Percentiles rank a stretch among this genome's conserved stretches.
Evolutionary conservation across 176 grass and related monocot species (phyloP).

Genomic region (Oryza coarctata): DNA sequence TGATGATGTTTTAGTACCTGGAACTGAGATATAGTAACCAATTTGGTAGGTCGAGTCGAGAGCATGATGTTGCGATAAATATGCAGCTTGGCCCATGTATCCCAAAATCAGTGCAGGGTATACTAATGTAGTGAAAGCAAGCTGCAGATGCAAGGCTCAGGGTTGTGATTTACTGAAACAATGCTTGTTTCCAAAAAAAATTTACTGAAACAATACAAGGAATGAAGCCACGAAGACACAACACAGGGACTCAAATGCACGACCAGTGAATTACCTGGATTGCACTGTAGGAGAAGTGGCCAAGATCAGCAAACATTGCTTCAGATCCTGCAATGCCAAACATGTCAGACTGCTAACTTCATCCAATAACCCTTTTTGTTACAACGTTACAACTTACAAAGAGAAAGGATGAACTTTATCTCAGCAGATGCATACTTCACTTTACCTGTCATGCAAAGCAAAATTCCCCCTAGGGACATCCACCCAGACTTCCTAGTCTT

Average conservation of each 20-base stretch:
- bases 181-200: too few species aligned
- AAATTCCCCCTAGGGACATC: slow-evolving; percentile 94
- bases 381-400: neutral
- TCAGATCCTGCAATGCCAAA: slow-evolving; percentile 71
- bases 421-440: neutral
- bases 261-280: slow-evolving; percentile 63
- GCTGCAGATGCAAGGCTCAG: slow-evolving; percentile 32
- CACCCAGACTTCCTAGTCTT: slow-evolving; percentile 93
- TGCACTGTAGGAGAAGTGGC: slow-evolving; percentile 89
- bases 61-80: slow-evolving; percentile 73
- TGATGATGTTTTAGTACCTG: slow-evolving; percentile 62
- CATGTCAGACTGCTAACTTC: neutral
- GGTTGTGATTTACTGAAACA: neutral
- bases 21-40: slow-evolving; percentile 93
- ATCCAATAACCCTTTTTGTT: neutral
- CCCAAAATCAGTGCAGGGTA: slow-evolving; percentile 90
- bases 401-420: neutral
- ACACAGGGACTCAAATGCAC: neutral
- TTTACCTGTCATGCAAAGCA: slow-evolving; percentile 94
- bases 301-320: slow-evolving; percentile 99
- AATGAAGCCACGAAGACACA: neutral
- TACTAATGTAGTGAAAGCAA: slow-evolving; percentile 87
- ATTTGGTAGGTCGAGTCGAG: slow-evolving; percentile 74
- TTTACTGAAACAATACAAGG: neutral
- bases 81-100: slow-evolving; percentile 98